Base-by-base conservation (phyloP, 805 yeast genomes). In the Blastobotrys peoriensis region DNA sequence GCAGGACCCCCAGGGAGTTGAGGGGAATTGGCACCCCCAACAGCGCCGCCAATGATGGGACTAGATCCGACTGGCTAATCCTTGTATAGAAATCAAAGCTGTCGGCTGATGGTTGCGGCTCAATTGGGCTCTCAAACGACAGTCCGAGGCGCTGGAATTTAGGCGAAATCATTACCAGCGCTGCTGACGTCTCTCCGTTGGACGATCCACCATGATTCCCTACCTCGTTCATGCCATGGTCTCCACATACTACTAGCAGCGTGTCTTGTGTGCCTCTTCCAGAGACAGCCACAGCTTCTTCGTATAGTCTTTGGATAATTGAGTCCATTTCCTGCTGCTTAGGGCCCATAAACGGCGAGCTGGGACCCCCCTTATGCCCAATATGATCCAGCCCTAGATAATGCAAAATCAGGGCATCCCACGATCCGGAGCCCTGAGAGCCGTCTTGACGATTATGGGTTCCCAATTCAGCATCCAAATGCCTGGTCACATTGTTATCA, bases 181-280 rank as follows among this genome's bases (percentile, higher is more conserved):
- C 97, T 1, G 98, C 83, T 13, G 88, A 83, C 0, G 97, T 91
- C 62, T 93, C 99, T 1, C 96, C 95, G 0, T 73, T 60, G 2
- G 96, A 84, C 0, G 97, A 86, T 1, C 98, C 99, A 5, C 99
- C 99, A 61, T 93, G 98, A 56, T 89, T 91, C 1, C 97, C 97
- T 3, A 83, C 76, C 42, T 88, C 94, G 58, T 88, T 88, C 97
- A 89, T 89, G 3, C 97, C 98, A 62, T 89, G 98, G 56, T 89
- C 98, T 0, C 98, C 98, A 70, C 85, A 66, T 0, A 89, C 75
- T 3, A 89, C 75, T 18, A 91, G 63, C 40, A 93, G 61, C 0
- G 95, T 82, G 17, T 69, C 65, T 13, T 25, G 10, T 13, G 30
- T 8, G 8, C 8, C 8, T 8, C 10, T 8, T 8, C 10, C 8